These are phyloP conservation scores for Populus pruinosa DNA, from an alignment of 345 rosid genomes.

Conservation along the genomic window DNA sequence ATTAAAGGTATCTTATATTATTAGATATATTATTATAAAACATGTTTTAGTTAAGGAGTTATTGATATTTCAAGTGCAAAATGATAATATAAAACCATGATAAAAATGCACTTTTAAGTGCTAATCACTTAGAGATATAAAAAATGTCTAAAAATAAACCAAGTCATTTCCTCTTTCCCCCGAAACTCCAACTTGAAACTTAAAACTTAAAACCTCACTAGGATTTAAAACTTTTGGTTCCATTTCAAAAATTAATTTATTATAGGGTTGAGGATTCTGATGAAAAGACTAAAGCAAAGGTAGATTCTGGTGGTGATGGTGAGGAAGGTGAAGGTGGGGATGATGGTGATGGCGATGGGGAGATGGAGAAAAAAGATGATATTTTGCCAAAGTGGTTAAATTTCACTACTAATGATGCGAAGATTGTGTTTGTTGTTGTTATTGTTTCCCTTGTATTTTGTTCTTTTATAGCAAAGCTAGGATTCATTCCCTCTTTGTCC, in stretches of 20 bases:
- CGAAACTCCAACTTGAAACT: conserved; percentile 4
- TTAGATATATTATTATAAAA: too few species aligned
- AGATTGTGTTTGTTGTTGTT: conserved; percentile 68
- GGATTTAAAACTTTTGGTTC: conserved; percentile 5
- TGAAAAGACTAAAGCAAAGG: conserved; percentile 40
- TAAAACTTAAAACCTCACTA: conserved; percentile 9
- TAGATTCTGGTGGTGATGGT: conserved; percentile 28
- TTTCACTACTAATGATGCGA: conserved; percentile 67
- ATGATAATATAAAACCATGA: too few species aligned
- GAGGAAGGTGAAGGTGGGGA: conserved; percentile 39
- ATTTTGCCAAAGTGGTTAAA: conserved; percentile 72
- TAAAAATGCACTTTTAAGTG: too few species aligned
- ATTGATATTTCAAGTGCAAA: too few species aligned
- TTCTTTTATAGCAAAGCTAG: conserved; percentile 81
- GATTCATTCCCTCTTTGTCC: conserved; percentile 92
- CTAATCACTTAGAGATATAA: too few species aligned
- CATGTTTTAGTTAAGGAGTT: too few species aligned
- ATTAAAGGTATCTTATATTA: too few species aligned
- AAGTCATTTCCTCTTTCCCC: conserved; percentile 5
- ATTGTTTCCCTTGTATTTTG: conserved; percentile 76
- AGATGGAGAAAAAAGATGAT: conserved; percentile 43
- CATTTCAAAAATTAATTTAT: conserved; percentile 23
- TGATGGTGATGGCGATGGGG: conserved; percentile 45
- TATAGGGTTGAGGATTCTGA: conserved; percentile 48
- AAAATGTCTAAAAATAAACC: too few species aligned